Evolutionary conservation across 345 rosid species (phyloP).

Genomic region (Nasturtium officinale): DNA sequence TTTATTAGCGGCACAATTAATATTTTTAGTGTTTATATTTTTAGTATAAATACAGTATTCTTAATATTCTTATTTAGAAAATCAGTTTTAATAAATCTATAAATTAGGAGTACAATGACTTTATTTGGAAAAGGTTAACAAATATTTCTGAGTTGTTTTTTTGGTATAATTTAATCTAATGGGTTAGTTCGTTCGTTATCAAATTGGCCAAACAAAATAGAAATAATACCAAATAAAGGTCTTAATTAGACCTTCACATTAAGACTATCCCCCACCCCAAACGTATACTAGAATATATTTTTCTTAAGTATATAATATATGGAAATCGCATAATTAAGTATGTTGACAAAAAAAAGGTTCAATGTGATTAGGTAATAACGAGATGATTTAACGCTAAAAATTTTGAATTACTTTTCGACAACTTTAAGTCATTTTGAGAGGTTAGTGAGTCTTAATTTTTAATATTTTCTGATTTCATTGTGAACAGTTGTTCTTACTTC

Average conservation of each 20-base stretch:
- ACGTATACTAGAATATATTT: not conserved
- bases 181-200: conserved; percentile 14
- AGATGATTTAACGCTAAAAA: conserved; percentile 23
- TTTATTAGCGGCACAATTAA: not conserved
- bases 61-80: too few species aligned
- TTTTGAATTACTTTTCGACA: conserved; percentile 19
- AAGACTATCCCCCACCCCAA: not conserved
- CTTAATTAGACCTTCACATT: conserved; percentile 26
- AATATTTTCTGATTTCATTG: not conserved
- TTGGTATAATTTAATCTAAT: not conserved
- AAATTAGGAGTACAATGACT: not conserved
- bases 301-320: not conserved
- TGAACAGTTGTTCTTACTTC: not conserved
- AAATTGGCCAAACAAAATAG: conserved; percentile 17
- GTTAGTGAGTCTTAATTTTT: not conserved
- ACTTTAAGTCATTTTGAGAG: not conserved
- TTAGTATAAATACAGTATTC: too few species aligned
- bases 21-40: not conserved
- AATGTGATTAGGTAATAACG: conserved; percentile 30
- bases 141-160: not conserved
- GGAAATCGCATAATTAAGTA: not conserved
- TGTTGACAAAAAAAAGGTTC: not conserved
- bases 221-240: conserved; percentile 34
- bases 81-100: not conserved
- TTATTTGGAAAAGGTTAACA: not conserved